A percentile compares a stretch with the other conserved stretches of the same genome.
phyloP scores from a whole-genome alignment of 331 rosid species.

The Dryas integrifolia region DNA sequence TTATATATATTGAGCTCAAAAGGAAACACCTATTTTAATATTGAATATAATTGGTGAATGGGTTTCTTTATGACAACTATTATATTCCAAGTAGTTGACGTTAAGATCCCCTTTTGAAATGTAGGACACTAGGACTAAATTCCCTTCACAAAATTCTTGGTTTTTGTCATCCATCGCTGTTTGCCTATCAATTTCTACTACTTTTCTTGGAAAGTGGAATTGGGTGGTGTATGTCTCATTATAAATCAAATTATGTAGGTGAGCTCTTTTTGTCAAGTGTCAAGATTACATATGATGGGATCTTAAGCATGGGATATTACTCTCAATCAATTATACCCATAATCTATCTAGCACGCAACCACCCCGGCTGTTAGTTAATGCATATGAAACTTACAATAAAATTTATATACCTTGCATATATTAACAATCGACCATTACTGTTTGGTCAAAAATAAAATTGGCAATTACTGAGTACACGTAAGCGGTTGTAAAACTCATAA shows the following conservation, averaged over 20 bases:
- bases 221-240: constrained; percentile 18
- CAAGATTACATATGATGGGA: constrained; percentile 16
- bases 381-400: not conserved
- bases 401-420: no score
- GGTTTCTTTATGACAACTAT: constrained; percentile 4
- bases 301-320: constrained; percentile 20
- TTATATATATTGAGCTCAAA: not conserved
- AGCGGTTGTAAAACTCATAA: no score
- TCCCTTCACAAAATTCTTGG: constrained; percentile 24
- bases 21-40: not conserved
- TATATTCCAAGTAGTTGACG: constrained; percentile 22
- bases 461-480: no score
- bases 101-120: constrained; percentile 14
- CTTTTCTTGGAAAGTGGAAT: constrained; percentile 22
- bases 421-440: no score
- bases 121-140: constrained; percentile 16
- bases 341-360: not conserved
- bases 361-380: not conserved
- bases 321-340: constrained; percentile 21
- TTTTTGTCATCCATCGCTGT: constrained; percentile 24
- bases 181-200: constrained; percentile 17
- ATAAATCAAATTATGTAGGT: constrained; percentile 14
- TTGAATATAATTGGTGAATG: not conserved
- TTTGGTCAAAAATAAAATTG: no score
- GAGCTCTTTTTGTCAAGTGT: constrained; percentile 31